Percentiles rank a stretch among this genome's conserved stretches.
phyloP scores from a whole-genome alignment of 345 rosid genomes.

The Sonneratia caseolaris region DNA sequence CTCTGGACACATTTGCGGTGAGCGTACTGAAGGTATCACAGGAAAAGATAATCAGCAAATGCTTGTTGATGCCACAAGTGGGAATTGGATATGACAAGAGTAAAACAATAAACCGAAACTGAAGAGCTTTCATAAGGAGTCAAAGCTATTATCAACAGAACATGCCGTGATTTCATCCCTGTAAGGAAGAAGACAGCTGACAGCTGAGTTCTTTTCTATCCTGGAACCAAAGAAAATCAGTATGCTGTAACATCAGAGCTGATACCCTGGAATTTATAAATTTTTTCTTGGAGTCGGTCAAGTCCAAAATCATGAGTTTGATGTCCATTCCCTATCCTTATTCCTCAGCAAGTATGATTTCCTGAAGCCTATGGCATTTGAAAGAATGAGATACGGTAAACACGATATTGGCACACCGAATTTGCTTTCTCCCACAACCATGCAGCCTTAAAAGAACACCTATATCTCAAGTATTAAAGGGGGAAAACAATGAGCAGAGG shows the following conservation, averaged over 20 bases:
- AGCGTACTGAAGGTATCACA: slow-evolving; percentile 47
- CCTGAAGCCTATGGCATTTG: no score
- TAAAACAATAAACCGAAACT: background rate
- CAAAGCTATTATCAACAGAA: background rate
- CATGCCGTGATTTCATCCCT: background rate
- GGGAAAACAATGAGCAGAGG: slow-evolving; percentile 1
- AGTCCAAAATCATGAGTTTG: no score
- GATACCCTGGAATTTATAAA: background rate
- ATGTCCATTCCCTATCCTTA: no score
- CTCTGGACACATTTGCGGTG: slow-evolving; percentile 81
- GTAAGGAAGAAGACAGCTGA: background rate
- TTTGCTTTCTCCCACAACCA: background rate
- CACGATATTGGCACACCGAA: no score
- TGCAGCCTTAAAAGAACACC: background rate
- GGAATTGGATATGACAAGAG: background rate
- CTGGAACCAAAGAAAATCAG: background rate
- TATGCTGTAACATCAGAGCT: background rate
- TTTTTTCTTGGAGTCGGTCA: background rate
- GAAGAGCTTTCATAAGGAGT: background rate
- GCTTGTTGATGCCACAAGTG: background rate
- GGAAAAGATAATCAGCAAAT: background rate
- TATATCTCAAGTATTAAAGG: background rate
- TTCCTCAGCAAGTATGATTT: no score
- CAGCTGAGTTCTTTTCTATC: background rate
- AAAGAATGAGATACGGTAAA: no score